Percentiles rank a stretch among this genome's conserved stretches.
phyloP scores from a whole-genome alignment of 2,329 filamentous ascomycete genomes.

The Apiospora marii region DNA sequence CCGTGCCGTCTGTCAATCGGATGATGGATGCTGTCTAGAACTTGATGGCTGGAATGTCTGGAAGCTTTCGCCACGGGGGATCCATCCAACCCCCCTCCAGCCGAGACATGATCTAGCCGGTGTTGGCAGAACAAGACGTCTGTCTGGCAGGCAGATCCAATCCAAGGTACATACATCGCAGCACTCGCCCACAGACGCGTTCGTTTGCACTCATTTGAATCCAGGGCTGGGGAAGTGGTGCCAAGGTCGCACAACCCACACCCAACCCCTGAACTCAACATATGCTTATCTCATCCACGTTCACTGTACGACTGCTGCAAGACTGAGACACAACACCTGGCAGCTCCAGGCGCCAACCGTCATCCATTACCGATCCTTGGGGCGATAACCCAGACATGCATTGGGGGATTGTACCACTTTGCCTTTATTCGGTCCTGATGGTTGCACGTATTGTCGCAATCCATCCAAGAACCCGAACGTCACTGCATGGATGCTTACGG shows the following conservation, averaged over 20 bases:
- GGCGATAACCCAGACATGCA: not conserved
- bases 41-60: conserved; percentile 1
- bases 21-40: not conserved
- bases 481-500: not conserved
- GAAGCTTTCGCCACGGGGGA: not conserved
- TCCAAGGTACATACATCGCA: not conserved
- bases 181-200: not conserved
- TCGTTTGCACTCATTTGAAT: not conserved
- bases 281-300: conserved; percentile 11
- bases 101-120: conserved; percentile 4
- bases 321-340: not conserved
- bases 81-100: not conserved
- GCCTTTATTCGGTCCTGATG: not conserved
- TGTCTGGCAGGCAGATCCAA: not conserved
- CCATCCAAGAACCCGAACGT: not conserved
- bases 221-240: not conserved
- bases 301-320: not conserved
- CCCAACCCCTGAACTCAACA: conserved; percentile 10
- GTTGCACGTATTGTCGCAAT: not conserved
- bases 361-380: too few species aligned
- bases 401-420: not conserved
- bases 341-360: not conserved
- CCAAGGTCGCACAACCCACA: not conserved
- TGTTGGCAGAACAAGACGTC: not conserved
- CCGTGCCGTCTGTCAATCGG: not conserved